Evolutionary conservation across 2,329 filamentous ascomycete genomes (phyloP).

Genomic region (Seiridium cupressi): DNA sequence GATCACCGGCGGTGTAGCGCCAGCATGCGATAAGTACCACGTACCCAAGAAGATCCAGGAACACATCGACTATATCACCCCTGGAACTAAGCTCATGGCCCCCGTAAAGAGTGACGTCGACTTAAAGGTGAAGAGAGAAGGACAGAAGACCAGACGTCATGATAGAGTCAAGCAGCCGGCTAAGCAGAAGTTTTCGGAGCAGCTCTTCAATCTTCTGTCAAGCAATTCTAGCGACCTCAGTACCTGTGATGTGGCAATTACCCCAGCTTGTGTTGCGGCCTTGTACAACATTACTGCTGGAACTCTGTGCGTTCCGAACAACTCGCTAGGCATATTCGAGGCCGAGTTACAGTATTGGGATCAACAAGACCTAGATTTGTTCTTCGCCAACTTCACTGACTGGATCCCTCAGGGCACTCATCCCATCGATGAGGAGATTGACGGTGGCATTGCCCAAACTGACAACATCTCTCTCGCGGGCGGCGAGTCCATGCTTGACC

Average conservation of each 20-base stretch:
- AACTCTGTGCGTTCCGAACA: slow-evolving; percentile 11
- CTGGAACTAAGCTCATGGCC: slow-evolving; percentile 38
- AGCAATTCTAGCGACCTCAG: neutral
- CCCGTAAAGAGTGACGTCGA: slow-evolving; percentile 12
- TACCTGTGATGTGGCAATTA: slow-evolving; percentile 9
- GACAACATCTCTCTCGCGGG: slow-evolving; percentile 20
- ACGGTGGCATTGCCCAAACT: slow-evolving; percentile 24
- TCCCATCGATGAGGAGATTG: slow-evolving; percentile 28
- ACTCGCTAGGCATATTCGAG: slow-evolving; percentile 25
- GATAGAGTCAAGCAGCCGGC: neutral
- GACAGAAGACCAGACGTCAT: neutral
- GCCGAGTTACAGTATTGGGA: slow-evolving; percentile 32
- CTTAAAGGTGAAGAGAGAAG: slow-evolving; percentile 1
- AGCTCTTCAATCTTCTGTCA: neutral
- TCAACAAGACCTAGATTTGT: slow-evolving; percentile 27
- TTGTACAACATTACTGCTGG: slow-evolving; percentile 16
- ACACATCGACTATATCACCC: slow-evolving; percentile 48
- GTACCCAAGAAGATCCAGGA: slow-evolving; percentile 36
- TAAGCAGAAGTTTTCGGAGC: neutral
- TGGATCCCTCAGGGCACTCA: slow-evolving; percentile 28
- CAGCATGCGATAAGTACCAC: slow-evolving; percentile 34
- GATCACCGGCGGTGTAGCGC: slow-evolving; percentile 18
- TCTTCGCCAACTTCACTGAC: slow-evolving; percentile 16
- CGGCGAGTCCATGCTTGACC: slow-evolving; percentile 35
- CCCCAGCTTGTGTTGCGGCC: slow-evolving; percentile 8